Base-by-base conservation (phyloP, 2,329 filamentous ascomycete species). In the Aureobasidium sp. region DNA sequence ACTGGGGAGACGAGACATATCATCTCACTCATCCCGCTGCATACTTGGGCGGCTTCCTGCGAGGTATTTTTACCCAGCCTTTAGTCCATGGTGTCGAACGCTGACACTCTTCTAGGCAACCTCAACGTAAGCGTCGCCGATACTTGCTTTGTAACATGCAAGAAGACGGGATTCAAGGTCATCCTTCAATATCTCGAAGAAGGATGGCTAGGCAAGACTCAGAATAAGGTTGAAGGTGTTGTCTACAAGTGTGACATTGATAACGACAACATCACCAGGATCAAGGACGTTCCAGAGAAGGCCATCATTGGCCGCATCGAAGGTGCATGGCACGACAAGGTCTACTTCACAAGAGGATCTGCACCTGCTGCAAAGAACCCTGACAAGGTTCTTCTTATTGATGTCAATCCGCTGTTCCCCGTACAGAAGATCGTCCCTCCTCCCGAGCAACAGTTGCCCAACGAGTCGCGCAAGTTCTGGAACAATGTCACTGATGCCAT, bases 11-110 rank as follows among this genome's bases (percentile, higher is more conserved):
- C 71, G 94, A 99, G 77, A 89, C 92, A 65, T 99, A 99, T 75
- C 92, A 96, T 72, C 84, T 99, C 65, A 96, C 89, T 5, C 94
- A 99, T 75, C 94, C 94, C 4, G 87, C 90, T n/a, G 94, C 94
- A 7, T 90, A 96, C 71, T 81, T 99, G 1, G 92, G 92, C 32
- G 94, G 94, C 20, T 80, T 99, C 59, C 77, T 99, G 50, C 84
- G 92, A 67, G 94, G 76, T 77, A 67, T 15, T 20, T 3, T n/a
- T n/a, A 50, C 24, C n/a, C 29, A 24, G 5, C 32, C 15, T 26
- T 8, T 32, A 8, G 2, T 27, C 12, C 13, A 8, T 17, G 27
- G 1, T n/a, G 24, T 12, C 43, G 24, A 27, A 2, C 7, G 6
- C 36, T 39, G 15, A 26, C 13, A 26, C 44, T 51, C 17, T 10